Evolutionary conservation across 371 early-diverging fungal species (phyloP), one percentile per base, ranked within the genome.

Genomic region (Zancudomyces culisetae): DNA sequence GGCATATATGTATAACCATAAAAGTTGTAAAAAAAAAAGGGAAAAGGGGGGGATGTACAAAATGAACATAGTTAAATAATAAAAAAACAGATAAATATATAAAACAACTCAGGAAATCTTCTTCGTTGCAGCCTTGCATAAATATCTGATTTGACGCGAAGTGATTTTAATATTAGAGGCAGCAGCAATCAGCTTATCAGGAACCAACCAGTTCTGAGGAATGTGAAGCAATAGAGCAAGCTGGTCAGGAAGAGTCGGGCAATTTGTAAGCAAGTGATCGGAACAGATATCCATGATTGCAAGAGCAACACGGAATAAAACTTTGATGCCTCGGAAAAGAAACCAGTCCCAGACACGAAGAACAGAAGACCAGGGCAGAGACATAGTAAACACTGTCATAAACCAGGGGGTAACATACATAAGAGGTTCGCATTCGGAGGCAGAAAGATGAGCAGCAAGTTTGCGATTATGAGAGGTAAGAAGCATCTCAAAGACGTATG

Each of bases 321-420:
- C 80, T 58, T 90, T 89, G 52, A 75, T 70, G 1, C 86, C 85
- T 68, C 67, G 22, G 41, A 51, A 81, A 53, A 81, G 77, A 51
- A 94, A 85, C 59, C 90, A 79, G 68, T 94, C 95, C 92, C 93
- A 91, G 23, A 92, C 81, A 1, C 90, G 73, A 29, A 94, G 67
- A 6, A 87, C 91, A 0, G 90, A 76, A 15, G 75, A 72, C 95
- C 95, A 94, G 3, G 93, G 93, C 39, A 92, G 65, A 1, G 83
- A 71, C 76, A 82, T 75, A 1, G 92, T 91, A 59, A 83, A 94
- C 2, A 87, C 70, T 0, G 95, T 91, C 61, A 94, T 65, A 58
- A 92, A 90, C 95, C 95, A 94, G 43, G 85, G 85, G 1, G 93
- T 81, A 23, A 86, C 80, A 56, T 85, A 94, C 79, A 85, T 86